Conservation (phyloP, 768 basidiomycete genomes). For the Rhodocollybia butyracea region DNA sequence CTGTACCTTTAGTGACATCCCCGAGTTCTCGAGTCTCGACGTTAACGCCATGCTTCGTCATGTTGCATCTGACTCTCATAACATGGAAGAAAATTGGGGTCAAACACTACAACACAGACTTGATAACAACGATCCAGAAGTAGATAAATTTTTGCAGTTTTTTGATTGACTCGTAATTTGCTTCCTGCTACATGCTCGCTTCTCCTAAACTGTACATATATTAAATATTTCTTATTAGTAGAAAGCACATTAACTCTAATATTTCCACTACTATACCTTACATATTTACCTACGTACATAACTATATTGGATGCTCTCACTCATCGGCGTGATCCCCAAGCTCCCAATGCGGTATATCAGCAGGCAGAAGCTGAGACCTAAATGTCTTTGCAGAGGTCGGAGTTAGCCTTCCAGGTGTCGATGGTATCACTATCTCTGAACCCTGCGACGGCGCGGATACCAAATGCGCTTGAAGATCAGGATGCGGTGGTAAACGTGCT, state of each 20-base stretch:
- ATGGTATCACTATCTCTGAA: not conserved
- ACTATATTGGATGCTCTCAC: not conserved
- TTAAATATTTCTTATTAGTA: no score
- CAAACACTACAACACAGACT: no score
- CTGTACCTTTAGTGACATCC: not conserved
- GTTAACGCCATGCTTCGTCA: not conserved
- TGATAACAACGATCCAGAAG: no score
- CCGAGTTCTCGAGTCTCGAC: not conserved
- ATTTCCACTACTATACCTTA: no score
- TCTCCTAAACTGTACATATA: no score
- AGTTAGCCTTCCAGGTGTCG: not conserved
- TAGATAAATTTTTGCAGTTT: no score
- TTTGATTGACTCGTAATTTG: no score
- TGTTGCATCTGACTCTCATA: not conserved
- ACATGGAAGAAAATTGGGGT: no score
- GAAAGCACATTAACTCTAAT: no score
- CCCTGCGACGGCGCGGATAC: not conserved
- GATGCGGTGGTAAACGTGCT: not conserved
- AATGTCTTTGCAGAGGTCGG: conserved; percentile 2
- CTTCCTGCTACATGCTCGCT: no score
- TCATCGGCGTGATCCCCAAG: not conserved
- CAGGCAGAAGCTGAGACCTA: not conserved
- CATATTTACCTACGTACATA: not conserved
- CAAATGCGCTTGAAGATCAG: conserved; percentile 1
- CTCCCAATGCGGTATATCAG: conserved; percentile 2